Percentiles rank a stretch among this genome's conserved stretches.
phyloP scores from a whole-genome alignment of 108 stramenopile species.

The Cyclotella atomus region DNA sequence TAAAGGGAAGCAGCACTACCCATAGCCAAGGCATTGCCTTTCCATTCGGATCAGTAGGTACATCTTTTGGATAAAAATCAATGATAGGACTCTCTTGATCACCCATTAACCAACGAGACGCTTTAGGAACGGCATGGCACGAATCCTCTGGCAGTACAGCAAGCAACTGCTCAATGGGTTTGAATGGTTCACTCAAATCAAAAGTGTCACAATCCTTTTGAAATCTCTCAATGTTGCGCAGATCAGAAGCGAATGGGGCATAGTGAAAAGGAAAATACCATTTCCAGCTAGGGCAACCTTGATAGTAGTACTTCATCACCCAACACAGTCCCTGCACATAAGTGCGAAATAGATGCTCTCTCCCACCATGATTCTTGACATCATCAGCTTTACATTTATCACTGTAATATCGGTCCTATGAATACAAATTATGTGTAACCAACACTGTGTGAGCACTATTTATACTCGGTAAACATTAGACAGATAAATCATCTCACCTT shows the following conservation, averaged over 20 bases:
- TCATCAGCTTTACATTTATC: slow-evolving; percentile 98
- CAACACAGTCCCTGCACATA: slow-evolving; percentile 98
- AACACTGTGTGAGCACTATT: no score
- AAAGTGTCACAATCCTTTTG: slow-evolving; percentile 77
- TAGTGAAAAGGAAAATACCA: slow-evolving; percentile 99
- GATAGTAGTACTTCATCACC: slow-evolving; percentile 99
- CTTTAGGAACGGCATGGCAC: slow-evolving; percentile 94
- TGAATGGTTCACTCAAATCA: slow-evolving; percentile 91
- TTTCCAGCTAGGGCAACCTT: slow-evolving; percentile 94
- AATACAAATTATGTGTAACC: background rate
- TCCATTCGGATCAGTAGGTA: slow-evolving; percentile 97
- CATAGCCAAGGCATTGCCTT: slow-evolving; percentile 99
- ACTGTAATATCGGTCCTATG: slow-evolving; percentile 89
- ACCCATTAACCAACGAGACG: slow-evolving; percentile 90
- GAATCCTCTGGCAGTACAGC: slow-evolving; percentile 95
- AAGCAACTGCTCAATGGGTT: slow-evolving; percentile 97
- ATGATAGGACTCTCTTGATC: slow-evolving; percentile 92
- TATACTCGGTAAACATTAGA: no score
- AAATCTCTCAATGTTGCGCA: slow-evolving; percentile 92
- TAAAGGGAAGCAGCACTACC: slow-evolving; percentile 98
- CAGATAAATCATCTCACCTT: no score
- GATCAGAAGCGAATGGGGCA: slow-evolving; percentile 98
- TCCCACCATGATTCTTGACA: slow-evolving; percentile 86
- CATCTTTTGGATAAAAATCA: slow-evolving; percentile 95
- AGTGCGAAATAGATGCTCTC: slow-evolving; percentile 88